phyloP scores from a whole-genome alignment of 768 basidiomycete species.

The Boletus tylopilopsis region DNA sequence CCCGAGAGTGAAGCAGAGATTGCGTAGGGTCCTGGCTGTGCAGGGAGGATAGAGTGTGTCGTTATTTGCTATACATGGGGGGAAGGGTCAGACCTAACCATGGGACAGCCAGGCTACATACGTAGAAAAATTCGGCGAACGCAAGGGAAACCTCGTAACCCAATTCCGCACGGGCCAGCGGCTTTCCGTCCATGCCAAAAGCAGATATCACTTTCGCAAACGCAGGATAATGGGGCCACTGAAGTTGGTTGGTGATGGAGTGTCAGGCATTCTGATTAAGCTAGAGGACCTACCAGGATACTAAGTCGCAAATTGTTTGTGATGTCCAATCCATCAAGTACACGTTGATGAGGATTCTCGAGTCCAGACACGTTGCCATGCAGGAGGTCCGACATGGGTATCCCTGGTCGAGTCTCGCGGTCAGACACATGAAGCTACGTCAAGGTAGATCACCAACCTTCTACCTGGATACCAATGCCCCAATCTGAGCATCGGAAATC shows the following conservation, averaged over 20 bases:
- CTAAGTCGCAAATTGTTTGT: constrained; percentile 16
- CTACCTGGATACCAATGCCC: constrained; percentile 18
- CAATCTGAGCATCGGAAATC: constrained; percentile 21
- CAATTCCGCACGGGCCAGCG: constrained; percentile 21
- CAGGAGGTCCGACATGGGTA: constrained; percentile 26
- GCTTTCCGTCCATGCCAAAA: constrained; percentile 14
- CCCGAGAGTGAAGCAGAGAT: constrained; percentile 14
- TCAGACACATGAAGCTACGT: neutral
- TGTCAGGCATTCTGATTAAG: neutral
- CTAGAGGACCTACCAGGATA: constrained; percentile 19
- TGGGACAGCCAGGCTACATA: too few species aligned
- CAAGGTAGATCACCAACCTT: constrained; percentile 11
- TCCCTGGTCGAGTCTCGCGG: constrained; percentile 9
- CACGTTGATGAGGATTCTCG: constrained; percentile 15
- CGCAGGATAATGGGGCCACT: constrained; percentile 28
- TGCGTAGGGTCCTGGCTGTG: constrained; percentile 17
- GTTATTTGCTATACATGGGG: constrained; percentile 17
- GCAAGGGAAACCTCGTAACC: constrained; percentile 28
- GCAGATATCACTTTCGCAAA: constrained; percentile 24
- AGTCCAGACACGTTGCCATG: constrained; percentile 18
- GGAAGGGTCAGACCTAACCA: constrained; percentile 6
- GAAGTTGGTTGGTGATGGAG: neutral
- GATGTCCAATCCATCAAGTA: constrained; percentile 20
- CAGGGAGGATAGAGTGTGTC: constrained; percentile 6
- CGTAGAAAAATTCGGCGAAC: constrained; percentile 29